Percentiles rank a stretch among this genome's conserved stretches.
Conservation (phyloP, 2,329 filamentous ascomycete genomes). For the Botrytis fabae region DNA sequence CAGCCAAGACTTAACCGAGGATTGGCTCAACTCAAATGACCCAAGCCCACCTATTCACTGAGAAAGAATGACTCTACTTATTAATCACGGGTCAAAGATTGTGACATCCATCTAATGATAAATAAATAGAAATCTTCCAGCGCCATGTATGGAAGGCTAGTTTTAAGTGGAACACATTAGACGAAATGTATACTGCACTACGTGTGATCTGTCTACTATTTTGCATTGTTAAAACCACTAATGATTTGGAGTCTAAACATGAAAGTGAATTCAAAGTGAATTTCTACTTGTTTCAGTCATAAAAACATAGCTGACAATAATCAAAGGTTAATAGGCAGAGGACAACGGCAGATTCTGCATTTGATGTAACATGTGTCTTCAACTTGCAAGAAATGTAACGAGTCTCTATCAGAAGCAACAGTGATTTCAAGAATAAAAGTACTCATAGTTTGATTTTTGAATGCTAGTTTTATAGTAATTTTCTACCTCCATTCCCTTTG, state of each 20-base stretch:
- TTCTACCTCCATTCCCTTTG: not conserved
- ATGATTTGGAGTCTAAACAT: not conserved
- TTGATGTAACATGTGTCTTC: not conserved
- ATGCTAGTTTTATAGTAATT: not conserved
- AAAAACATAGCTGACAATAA: not conserved
- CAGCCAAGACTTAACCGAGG: not conserved
- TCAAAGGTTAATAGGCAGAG: not conserved
- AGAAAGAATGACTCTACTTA: not conserved
- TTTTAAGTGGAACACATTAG: not conserved
- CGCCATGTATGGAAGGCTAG: not conserved
- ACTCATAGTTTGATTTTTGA: not conserved
- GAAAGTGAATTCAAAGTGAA: accelerated
- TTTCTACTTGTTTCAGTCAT: accelerated
- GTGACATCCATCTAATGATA: not conserved
- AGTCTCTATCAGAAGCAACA: not conserved
- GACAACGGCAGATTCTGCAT: accelerated
- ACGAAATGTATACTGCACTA: not conserved
- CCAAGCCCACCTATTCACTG: not conserved
- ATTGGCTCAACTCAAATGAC: not conserved
- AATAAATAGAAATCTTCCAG: accelerated
- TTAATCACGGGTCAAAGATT: not conserved
- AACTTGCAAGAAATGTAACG: not conserved
- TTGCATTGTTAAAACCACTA: accelerated
- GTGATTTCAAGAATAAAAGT: not conserved
- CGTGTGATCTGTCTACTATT: not conserved